Conservation (phyloP, 2,329 filamentous ascomycete genomes). For the Aspergillus felis region DNA sequence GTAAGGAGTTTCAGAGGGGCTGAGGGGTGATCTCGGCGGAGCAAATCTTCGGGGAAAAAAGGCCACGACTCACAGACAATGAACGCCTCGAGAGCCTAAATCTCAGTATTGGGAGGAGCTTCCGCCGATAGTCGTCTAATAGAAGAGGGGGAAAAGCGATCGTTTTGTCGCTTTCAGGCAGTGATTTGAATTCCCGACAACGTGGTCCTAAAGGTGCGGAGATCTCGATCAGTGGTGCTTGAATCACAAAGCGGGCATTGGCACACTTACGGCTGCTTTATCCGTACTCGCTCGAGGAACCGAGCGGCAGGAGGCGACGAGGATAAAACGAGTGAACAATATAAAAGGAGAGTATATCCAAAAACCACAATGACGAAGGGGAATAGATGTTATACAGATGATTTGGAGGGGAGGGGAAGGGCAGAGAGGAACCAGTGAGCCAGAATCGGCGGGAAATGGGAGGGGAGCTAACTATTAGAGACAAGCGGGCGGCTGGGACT, state of each 20-base stretch:
- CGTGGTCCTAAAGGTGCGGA: conserved; percentile 29
- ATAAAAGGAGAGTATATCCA: conserved; percentile 5
- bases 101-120: conserved; percentile 10
- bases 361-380: conserved; percentile 15
- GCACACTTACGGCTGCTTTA: conserved; percentile 5
- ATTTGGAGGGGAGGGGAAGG: conserved; percentile 10
- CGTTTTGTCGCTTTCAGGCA: conserved; percentile 4
- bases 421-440: conserved; percentile 14
- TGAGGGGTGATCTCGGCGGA: conserved; percentile 31
- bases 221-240: conserved; percentile 25
- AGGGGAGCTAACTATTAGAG: conserved; percentile 16
- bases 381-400: conserved; percentile 28
- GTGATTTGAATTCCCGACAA: conserved; percentile 9
- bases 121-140: conserved; percentile 7
- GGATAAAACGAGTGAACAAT: conserved; percentile 24
- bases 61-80: conserved; percentile 34
- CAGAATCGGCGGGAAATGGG: conserved; percentile 13
- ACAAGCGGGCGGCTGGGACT: conserved; percentile 16
- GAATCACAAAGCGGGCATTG: conserved; percentile 20
- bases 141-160: conserved; percentile 20
- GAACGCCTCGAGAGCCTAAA: conserved; percentile 33
- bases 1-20: conserved; percentile 36
- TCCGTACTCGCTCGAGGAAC: conserved; percentile 11
- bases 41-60: conserved; percentile 26
- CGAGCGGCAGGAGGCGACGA: conserved; percentile 8